Evolutionary conservation across 2,329 filamentous ascomycete genomes (phyloP), one percentile per base, ranked within the genome.

Genomic region (Ceratocystis harringtonii): DNA sequence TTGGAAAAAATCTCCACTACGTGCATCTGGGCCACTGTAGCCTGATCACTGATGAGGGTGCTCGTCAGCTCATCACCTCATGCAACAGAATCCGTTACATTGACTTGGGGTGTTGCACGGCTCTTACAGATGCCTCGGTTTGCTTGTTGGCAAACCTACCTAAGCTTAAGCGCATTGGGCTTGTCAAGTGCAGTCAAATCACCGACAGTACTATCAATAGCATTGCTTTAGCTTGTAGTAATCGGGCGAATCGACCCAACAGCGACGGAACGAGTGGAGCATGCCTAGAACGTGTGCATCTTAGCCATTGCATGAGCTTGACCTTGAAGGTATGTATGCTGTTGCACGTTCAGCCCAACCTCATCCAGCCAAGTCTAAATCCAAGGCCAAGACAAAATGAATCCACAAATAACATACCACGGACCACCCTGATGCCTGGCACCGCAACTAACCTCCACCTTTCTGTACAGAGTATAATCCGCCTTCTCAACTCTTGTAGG

Each of bases 81-180:
- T 99, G 94, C 79, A 97, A 92, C 72, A 85, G 94, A 28, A 97
- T 99, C 70, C 84, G 94, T 65, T 99, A 99, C 74, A 99, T 99
- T 69, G 94, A 99, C 73, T 78, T 99, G 55, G 94, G 94, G n/a
- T 97, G 94, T 77, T 99, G 94, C 75, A 84, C 83, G 15, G 86
- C 90, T 70, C 78, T 99, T 68, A 97, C 94, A 0, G 94, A 99
- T 71, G 80, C 82, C 10, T 96, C 92, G 25, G 88, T 99, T 17
- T 87, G 83, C 68, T 87, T 90, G 69, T 79, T 99, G 45, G 92
- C 94, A 4, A 84, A 84, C 15, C 81, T 99, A 5, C 94, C 94
- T 2, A 99, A 99, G 75, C 79, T 99, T 64, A 92, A 96, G 78
- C 83, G 94, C 45, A 96, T 99, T 68, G 94, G 94, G 0, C 77